Percentiles rank a stretch among this genome's conserved stretches.
These are phyloP conservation scores for Balakata baccata DNA, from an alignment of 345 rosid species.

Conservation along the genomic window DNA sequence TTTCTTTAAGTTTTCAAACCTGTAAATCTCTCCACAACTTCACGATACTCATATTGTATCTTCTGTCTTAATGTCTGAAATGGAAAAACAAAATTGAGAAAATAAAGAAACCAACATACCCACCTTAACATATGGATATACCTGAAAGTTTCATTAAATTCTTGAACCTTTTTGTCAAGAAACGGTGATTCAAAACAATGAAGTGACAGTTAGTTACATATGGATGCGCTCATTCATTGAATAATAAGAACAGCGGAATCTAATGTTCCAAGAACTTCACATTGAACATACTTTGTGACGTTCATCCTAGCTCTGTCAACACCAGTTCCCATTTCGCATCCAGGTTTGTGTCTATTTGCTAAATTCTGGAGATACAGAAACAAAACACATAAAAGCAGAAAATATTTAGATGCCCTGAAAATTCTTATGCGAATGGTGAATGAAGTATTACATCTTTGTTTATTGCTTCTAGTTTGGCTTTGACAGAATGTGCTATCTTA, in stretches of 20 bases:
- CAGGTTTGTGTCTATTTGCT: slow-evolving; percentile 81
- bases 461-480: slow-evolving; percentile 68
- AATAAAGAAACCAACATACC: no score
- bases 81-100: no score
- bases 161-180: slow-evolving; percentile 54
- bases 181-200: slow-evolving; percentile 42
- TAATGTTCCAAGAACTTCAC: no score
- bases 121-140: no score
- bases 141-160: slow-evolving; percentile 73
- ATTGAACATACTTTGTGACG: slow-evolving; percentile 59
- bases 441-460: slow-evolving; percentile 59
- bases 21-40: slow-evolving; percentile 81
- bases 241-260: no score
- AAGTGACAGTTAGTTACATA: neutral
- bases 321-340: slow-evolving; percentile 81
- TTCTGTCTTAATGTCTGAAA: slow-evolving; percentile 69
- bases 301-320: slow-evolving; percentile 86
- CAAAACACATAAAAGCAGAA: slow-evolving; percentile 17
- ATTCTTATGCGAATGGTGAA: slow-evolving; percentile 2
- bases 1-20: slow-evolving; percentile 39
- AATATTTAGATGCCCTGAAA: neutral
- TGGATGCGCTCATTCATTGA: neutral
- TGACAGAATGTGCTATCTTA: slow-evolving; percentile 66
- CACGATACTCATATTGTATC: slow-evolving; percentile 86
- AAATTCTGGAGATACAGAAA: slow-evolving; percentile 50